A percentile compares a stretch with the other conserved stretches of the same genome.
phyloP scores from a whole-genome alignment of 768 basidiomycete species.

The Trametes cinnabarina region DNA sequence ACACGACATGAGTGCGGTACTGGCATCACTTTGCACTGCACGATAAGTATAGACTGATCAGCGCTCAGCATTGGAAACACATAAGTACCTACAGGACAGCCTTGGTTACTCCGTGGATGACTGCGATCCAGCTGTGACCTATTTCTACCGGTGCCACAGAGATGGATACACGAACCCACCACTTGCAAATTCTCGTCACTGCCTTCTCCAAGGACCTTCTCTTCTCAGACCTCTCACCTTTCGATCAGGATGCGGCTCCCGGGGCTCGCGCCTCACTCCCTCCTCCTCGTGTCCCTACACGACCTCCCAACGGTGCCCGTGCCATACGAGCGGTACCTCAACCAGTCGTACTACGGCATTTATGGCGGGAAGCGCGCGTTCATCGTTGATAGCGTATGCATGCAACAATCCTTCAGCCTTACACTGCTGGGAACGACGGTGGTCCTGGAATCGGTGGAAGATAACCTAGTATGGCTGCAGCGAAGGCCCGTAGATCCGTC shows the following conservation, averaged over 20 bases:
- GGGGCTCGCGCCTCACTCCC: constrained; percentile 13
- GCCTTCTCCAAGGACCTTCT: background rate
- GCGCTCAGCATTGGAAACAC: too few species aligned
- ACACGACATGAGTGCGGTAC: too few species aligned
- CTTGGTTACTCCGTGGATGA: too few species aligned
- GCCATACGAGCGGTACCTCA: constrained; percentile 42
- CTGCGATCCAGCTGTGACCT: too few species aligned
- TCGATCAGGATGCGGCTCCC: background rate
- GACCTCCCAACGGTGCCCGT: constrained; percentile 30
- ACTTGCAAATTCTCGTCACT: background rate
- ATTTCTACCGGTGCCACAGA: too few species aligned
- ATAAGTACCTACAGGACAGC: too few species aligned
- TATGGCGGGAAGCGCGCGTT: constrained; percentile 54
- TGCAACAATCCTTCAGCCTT: constrained; percentile 25
- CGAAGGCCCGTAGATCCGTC: constrained; percentile 46
- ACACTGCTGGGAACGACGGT: constrained; percentile 29
- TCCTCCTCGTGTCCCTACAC: constrained; percentile 45
- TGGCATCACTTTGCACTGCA: too few species aligned
- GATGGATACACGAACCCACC: background rate
- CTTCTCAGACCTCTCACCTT: background rate
- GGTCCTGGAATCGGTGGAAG: constrained; percentile 14
- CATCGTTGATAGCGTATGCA: constrained; percentile 39
- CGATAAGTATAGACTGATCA: too few species aligned
- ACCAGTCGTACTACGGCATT: constrained; percentile 52
- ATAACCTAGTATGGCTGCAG: constrained; percentile 60